Conservation (phyloP, 2,329 filamentous ascomycete genomes). For the Epichloe uncinata region DNA sequence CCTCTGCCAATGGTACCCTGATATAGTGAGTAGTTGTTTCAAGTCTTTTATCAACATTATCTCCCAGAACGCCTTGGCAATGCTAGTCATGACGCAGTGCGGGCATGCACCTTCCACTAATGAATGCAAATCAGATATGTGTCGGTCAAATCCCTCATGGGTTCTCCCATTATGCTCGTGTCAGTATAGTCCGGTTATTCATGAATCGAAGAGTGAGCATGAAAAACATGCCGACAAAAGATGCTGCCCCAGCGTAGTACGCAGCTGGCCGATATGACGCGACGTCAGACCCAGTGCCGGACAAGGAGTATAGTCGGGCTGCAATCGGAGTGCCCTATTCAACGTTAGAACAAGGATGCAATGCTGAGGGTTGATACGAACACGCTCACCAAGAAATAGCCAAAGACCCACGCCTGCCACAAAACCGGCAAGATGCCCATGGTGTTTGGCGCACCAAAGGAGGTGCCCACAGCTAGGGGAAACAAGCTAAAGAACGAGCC, state of each 20-base stretch:
- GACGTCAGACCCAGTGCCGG: slow-evolving; percentile 7
- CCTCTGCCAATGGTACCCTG: background rate
- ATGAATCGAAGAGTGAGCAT: slow-evolving; percentile 7
- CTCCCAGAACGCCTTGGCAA: background rate
- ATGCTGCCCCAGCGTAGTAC: slow-evolving; percentile 16
- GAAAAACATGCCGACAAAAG: slow-evolving; percentile 9
- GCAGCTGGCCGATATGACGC: slow-evolving; percentile 14
- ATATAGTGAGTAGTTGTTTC: background rate
- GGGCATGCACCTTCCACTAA: too few relatives aligned
- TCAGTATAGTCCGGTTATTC: slow-evolving; percentile 1
- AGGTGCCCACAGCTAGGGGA: slow-evolving; percentile 11
- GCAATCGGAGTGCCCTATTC: slow-evolving; percentile 15
- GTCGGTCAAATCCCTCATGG: too few relatives aligned
- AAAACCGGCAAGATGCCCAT: slow-evolving; percentile 15
- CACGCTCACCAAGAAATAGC: slow-evolving; percentile 14
- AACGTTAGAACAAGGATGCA: background rate
- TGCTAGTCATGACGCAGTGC: background rate
- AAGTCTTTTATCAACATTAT: background rate
- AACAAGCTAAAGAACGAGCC: slow-evolving; percentile 18
- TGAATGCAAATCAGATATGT: too few relatives aligned
- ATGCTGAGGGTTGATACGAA: background rate
- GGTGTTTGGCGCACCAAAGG: slow-evolving; percentile 13
- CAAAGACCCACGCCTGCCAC: slow-evolving; percentile 17
- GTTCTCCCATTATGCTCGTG: slow-evolving; percentile 1
- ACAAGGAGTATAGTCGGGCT: slow-evolving; percentile 13